Evolutionary conservation across 2,329 filamentous ascomycete genomes (phyloP), one percentile per base, ranked within the genome.

Genomic region (Fusarium brachygibbosum): DNA sequence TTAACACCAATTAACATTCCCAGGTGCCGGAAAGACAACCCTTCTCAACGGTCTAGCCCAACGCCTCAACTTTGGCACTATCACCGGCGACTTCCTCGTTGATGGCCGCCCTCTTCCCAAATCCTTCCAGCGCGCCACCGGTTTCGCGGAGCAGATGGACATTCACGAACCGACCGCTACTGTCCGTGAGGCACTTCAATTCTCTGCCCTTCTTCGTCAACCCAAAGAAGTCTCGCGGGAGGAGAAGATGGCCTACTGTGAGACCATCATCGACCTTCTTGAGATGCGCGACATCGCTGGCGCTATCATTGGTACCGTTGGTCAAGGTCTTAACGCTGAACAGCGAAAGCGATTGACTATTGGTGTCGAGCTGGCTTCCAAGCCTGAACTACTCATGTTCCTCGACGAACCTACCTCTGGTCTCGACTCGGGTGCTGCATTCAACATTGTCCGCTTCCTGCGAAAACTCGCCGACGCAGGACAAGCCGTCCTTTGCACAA

Each of bases 101-200:
- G 91, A 94, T 70, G 92, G 92, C 4, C 85, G 86, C 23, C 88
- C 88, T 46, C 87, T 91, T 16, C 91, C 93, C 55, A 87, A 85
- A 41, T 92, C 90, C 0, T 95, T 95, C 82, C 92, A 94, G 76
- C 87, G 93, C 45, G 92, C 92, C 73, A 94, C 91, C 1, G 93
- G 92, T 28, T 95, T 83, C 57, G 81, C 80, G 2, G 81, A 92
- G 73, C 90, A 92, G 69, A 87, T 88, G 78, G 90, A 92, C 68
- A 84, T 92, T 3, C 90, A 91, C 70, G 88, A 91, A 63, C 85
- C 88, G 2, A 90, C 88, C 0, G 82, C 88, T 1, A 92, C 90
- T 0, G 88, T 92, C 0, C 83, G 88, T 3, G 90, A 92, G 66
- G 89, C 90, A 0, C 78, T 92, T 0, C 84, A 85, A 29, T 91